A percentile compares a stretch with the other conserved stretches of the same genome.
phyloP scores from a whole-genome alignment of 257 asterid species.

The Nicotiana benthamiana region DNA sequence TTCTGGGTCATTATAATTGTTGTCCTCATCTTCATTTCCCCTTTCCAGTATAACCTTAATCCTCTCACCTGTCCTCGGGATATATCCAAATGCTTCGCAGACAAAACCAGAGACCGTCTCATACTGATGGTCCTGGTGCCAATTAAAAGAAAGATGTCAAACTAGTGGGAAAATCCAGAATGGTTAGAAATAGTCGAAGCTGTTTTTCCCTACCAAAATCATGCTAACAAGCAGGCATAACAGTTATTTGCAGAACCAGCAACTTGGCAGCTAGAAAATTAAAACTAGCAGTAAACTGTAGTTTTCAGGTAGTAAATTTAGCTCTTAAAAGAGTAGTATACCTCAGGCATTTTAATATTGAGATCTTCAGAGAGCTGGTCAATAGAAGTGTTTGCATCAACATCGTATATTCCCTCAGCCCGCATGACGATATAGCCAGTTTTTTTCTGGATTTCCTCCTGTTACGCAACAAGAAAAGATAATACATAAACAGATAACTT shows the following conservation, averaged over 20 bases:
- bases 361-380: constrained; percentile 98
- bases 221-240: not conserved
- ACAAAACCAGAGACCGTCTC: constrained; percentile 97
- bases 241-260: not conserved
- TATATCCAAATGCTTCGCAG: constrained; percentile 97
- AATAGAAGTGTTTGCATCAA: constrained; percentile 94
- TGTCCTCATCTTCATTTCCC: constrained; percentile 58
- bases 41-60: constrained; percentile 77
- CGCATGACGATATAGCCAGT: constrained; percentile 97
- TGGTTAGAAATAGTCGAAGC: not conserved
- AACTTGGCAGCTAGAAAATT: not conserved
- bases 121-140: constrained; percentile 77
- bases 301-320: not conserved
- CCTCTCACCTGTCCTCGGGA: constrained; percentile 94
- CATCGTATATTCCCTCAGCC: constrained; percentile 89
- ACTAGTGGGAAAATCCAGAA: not conserved
- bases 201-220: not conserved
- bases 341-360: constrained; percentile 92
- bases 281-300: not conserved
- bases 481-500: not conserved
- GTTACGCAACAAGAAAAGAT: constrained; percentile 16
- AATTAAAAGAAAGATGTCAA: constrained; percentile 9
- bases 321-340: constrained; percentile 15
- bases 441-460: constrained; percentile 99
- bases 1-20: constrained; percentile 48